Percentiles rank a stretch among this genome's conserved stretches.
Evolutionary conservation across 257 asterid genomes (phyloP).

Genomic region (Solanum raphanifolium): DNA sequence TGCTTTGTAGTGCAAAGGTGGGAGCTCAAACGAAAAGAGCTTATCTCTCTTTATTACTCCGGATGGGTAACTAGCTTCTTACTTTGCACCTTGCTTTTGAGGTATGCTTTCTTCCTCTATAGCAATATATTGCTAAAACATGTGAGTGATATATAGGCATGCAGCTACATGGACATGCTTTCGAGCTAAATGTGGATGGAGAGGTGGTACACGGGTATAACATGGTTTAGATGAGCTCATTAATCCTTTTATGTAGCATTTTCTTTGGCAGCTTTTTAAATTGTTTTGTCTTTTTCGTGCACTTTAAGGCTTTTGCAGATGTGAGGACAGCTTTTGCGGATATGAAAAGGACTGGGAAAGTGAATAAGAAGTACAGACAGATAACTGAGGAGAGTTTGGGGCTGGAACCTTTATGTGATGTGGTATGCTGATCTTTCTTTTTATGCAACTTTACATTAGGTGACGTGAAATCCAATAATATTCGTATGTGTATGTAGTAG

Average conservation of each 20-base stretch:
- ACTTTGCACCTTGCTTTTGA: neutral
- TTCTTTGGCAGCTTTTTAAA: slow-evolving; percentile 1
- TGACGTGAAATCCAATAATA: neutral
- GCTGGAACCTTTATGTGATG: slow-evolving; percentile 16
- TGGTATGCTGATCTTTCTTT: slow-evolving; percentile 10
- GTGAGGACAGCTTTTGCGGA: slow-evolving; percentile 33
- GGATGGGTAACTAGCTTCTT: slow-evolving; percentile 49
- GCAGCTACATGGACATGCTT: slow-evolving; percentile 76
- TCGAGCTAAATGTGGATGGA: slow-evolving; percentile 92
- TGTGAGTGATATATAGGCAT: slow-evolving; percentile 32
- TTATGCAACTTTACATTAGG: neutral
- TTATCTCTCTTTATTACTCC: slow-evolving; percentile 46
- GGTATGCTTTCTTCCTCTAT: neutral
- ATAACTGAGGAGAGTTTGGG: slow-evolving; percentile 9
- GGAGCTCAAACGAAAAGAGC: slow-evolving; percentile 57
- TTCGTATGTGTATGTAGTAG: neutral
- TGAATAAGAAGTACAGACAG: slow-evolving; percentile 15
- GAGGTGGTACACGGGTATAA: slow-evolving; percentile 56
- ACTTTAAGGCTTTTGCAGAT: slow-evolving; percentile 55
- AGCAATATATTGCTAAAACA: slow-evolving; percentile 10
- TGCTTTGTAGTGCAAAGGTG: slow-evolving; percentile 73
- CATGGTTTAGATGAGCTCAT: neutral
- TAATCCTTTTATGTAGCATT: neutral
- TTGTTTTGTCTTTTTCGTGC: neutral
- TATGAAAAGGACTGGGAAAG: slow-evolving; percentile 23